Conservation (phyloP, 345 rosid genomes). For the Populus tremula region DNA sequence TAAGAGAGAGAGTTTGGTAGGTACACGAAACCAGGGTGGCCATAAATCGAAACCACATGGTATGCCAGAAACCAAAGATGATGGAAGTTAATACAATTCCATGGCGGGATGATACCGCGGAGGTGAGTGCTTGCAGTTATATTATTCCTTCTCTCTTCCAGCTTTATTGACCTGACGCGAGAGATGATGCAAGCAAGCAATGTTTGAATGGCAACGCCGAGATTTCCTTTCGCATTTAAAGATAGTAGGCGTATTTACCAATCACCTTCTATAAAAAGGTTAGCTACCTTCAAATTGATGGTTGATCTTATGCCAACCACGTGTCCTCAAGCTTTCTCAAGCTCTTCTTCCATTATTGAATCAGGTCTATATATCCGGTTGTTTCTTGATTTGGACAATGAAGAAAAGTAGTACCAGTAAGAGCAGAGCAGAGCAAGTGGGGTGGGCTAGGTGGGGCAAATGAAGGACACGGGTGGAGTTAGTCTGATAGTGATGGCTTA, state of each 20-base stretch:
- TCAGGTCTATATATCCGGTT: not conserved
- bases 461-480: not conserved
- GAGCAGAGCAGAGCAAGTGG: not conserved
- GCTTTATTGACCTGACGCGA: conserved; percentile 1
- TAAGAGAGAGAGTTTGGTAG: not conserved
- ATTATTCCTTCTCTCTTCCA: not conserved
- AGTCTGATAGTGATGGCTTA: too few relatives aligned
- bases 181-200: not conserved
- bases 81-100: not conserved
- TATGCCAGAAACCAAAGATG: not conserved
- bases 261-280: not conserved
- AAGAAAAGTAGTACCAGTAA: not conserved
- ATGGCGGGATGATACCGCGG: not conserved
- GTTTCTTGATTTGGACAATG: not conserved
- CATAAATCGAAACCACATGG: not conserved
- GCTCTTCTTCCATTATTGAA: not conserved
- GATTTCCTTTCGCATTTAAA: not conserved
- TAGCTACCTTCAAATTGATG: not conserved
- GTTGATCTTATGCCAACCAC: not conserved
- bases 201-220: not conserved
- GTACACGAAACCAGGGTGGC: not conserved
- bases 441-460: not conserved
- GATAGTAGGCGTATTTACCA: not conserved
- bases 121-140: not conserved
- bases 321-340: not conserved